A percentile compares a stretch with the other conserved stretches of the same genome.
Evolutionary conservation across 257 asterid species (phyloP).

Genomic region (Scutellaria barbata): DNA sequence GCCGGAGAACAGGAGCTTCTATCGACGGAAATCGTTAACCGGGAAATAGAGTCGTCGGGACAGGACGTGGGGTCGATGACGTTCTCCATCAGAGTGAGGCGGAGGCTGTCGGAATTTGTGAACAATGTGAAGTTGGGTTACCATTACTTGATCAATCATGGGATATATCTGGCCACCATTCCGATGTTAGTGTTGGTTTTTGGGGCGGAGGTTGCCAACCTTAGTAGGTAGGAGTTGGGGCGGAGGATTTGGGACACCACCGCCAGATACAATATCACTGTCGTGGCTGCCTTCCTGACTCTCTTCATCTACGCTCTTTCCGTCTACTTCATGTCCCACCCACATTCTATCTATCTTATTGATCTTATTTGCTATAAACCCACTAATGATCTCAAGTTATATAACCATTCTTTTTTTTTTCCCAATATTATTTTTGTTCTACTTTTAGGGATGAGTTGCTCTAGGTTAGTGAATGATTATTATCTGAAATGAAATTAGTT

Average conservation of each 20-base stretch:
- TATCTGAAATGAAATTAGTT: not conserved
- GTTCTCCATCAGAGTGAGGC: conserved; percentile 77
- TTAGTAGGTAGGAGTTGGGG: conserved; percentile 80
- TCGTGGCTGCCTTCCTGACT: conserved; percentile 56
- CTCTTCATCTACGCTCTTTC: conserved; percentile 63
- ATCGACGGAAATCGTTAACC: conserved; percentile 85
- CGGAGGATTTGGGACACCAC: conserved; percentile 75
- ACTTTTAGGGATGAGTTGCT: not conserved
- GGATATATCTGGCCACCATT: conserved; percentile 69
- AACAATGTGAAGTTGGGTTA: conserved; percentile 86
- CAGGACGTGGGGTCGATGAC: conserved; percentile 79
- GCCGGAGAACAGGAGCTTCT: conserved; percentile 73
- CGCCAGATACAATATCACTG: conserved; percentile 66
- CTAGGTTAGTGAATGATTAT: not conserved
- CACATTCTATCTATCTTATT: conserved; percentile 66
- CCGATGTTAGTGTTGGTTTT: conserved; percentile 70
- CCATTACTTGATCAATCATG: conserved; percentile 80
- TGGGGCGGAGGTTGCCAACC: conserved; percentile 83
- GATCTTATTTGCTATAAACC: conserved; percentile 94
- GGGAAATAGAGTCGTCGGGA: conserved; percentile 71
- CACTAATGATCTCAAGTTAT: conserved; percentile 75
- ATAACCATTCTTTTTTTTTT: too few relatives aligned
- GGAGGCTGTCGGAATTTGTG: conserved; percentile 84
- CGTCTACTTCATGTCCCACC: conserved; percentile 71
- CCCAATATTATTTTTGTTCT: too few relatives aligned